Conservation (phyloP, 768 basidiomycete genomes). For the Leccinum disarticulatum region DNA sequence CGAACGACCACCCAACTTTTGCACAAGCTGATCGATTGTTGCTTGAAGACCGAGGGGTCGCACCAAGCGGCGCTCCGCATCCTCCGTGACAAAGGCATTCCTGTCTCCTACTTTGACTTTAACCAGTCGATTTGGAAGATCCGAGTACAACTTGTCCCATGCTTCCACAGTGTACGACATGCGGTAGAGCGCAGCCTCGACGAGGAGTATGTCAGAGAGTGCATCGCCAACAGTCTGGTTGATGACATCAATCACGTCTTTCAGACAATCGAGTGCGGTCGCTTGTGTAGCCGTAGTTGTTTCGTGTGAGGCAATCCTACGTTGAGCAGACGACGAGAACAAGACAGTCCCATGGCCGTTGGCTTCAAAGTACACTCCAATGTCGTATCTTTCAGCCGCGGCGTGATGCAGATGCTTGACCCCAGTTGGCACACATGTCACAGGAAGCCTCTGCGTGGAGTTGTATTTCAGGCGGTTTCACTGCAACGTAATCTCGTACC, state of each 20-base stretch:
- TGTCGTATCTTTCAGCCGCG: conserved; percentile 84
- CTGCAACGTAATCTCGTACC: conserved; percentile 41
- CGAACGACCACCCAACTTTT: conserved; percentile 80
- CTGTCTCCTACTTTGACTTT: conserved; percentile 88
- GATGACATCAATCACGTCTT: conserved; percentile 79
- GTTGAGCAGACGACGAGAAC: conserved; percentile 77
- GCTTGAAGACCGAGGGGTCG: conserved; percentile 78
- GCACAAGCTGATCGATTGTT: conserved; percentile 80
- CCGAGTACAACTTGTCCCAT: conserved; percentile 93
- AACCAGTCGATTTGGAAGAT: conserved; percentile 92
- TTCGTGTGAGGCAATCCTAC: conserved; percentile 57
- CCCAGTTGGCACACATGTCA: conserved; percentile 93
- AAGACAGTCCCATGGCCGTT: conserved; percentile 98
- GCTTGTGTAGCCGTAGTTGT: conserved; percentile 83
- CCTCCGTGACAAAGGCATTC: conserved; percentile 82
- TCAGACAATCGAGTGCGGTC: conserved; percentile 74
- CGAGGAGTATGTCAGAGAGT: conserved; percentile 91
- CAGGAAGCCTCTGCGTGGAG: conserved; percentile 75
- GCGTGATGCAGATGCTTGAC: conserved; percentile 99
- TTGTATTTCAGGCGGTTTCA: conserved; percentile 9
- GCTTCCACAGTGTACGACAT: conserved; percentile 78
- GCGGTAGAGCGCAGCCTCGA: conserved; percentile 89
- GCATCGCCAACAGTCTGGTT: conserved; percentile 99
- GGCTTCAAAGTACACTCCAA: conserved; percentile 99
- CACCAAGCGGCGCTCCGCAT: conserved; percentile 88